phyloP scores from a whole-genome alignment of 2,329 filamentous ascomycete species.

The Plectosphaerella plurivora region DNA sequence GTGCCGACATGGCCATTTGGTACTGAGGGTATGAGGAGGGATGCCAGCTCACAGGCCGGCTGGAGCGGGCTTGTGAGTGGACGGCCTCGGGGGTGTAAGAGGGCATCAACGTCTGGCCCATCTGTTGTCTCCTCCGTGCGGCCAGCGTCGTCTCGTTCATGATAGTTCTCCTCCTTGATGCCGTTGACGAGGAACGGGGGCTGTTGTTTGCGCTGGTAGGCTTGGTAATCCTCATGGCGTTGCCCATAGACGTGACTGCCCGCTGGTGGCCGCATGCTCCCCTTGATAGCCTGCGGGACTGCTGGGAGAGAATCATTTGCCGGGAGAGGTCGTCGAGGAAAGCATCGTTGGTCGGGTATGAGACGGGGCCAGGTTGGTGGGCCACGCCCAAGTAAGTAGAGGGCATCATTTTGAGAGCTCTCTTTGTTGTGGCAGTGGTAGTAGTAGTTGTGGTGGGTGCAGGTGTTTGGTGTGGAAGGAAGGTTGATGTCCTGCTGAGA shows the following conservation, averaged over 20 bases:
- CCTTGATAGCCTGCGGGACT: slow-evolving; percentile 42
- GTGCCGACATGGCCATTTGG: slow-evolving; percentile 23
- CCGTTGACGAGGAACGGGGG: slow-evolving; percentile 50
- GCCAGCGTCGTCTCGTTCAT: slow-evolving; percentile 42
- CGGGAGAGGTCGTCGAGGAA: slow-evolving; percentile 47
- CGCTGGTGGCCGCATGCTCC: slow-evolving; percentile 43
- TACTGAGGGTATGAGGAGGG: slow-evolving; percentile 47
- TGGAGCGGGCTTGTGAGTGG: slow-evolving; percentile 31
- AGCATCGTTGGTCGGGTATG: slow-evolving; percentile 25
- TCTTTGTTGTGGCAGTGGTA: background rate
- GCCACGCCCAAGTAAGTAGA: slow-evolving; percentile 12
- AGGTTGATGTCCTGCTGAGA: background rate
- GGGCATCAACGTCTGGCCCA: background rate
- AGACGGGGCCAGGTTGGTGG: background rate
- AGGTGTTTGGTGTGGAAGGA: background rate
- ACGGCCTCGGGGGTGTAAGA: background rate
- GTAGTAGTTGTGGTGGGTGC: background rate
- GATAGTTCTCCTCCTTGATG: slow-evolving; percentile 51
- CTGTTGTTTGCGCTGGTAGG: slow-evolving; percentile 66
- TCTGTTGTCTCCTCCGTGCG: slow-evolving; percentile 40
- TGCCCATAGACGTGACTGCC: slow-evolving; percentile 21
- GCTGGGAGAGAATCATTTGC: slow-evolving; percentile 44
- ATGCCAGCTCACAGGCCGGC: slow-evolving; percentile 72
- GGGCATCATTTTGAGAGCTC: slow-evolving; percentile 25
- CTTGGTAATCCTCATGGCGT: slow-evolving; percentile 58